Conservation (phyloP, 2,329 filamentous ascomycete species). For the Eutypa lata region DNA sequence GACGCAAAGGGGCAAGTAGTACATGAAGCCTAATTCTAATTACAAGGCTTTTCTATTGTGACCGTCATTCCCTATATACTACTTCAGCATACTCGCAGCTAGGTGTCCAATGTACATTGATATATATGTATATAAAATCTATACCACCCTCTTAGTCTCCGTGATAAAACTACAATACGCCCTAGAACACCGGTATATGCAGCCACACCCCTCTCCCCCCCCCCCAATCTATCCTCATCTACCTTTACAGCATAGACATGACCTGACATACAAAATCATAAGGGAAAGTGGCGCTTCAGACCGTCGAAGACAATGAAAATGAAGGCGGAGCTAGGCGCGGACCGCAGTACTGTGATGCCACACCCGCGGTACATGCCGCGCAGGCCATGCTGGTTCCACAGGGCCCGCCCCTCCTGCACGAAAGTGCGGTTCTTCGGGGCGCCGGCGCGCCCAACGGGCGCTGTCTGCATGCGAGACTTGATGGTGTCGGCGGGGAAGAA, state of each 20-base stretch:
- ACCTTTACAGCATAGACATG: constrained; percentile 7
- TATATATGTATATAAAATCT: too few species aligned
- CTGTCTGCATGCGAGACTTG: constrained; percentile 95
- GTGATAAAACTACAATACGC: too few species aligned
- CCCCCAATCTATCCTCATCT: constrained; percentile 9
- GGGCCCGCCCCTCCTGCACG: constrained; percentile 61
- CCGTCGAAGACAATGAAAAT: constrained; percentile 96
- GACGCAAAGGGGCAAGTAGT: too few species aligned
- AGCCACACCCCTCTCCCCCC: background rate
- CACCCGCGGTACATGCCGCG: constrained; percentile 89
- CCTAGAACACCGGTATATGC: too few species aligned
- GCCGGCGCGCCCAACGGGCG: constrained; percentile 58
- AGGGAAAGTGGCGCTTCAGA: constrained; percentile 66
- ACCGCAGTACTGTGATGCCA: constrained; percentile 84
- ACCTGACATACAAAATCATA: too few species aligned
- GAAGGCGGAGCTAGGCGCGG: constrained; percentile 93
- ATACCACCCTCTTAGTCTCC: too few species aligned
- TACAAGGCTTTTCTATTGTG: too few species aligned
- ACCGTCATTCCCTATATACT: too few species aligned
- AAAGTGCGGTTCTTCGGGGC: constrained; percentile 63
- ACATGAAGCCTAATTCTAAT: too few species aligned
- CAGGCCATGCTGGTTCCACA: constrained; percentile 83
- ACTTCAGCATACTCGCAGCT: too few species aligned
- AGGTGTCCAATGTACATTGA: too few species aligned
- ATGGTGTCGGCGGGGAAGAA: constrained; percentile 98